Evolutionary conservation across 2,329 filamentous ascomycete genomes (phyloP).

Genomic region (Ophiostoma australiae): DNA sequence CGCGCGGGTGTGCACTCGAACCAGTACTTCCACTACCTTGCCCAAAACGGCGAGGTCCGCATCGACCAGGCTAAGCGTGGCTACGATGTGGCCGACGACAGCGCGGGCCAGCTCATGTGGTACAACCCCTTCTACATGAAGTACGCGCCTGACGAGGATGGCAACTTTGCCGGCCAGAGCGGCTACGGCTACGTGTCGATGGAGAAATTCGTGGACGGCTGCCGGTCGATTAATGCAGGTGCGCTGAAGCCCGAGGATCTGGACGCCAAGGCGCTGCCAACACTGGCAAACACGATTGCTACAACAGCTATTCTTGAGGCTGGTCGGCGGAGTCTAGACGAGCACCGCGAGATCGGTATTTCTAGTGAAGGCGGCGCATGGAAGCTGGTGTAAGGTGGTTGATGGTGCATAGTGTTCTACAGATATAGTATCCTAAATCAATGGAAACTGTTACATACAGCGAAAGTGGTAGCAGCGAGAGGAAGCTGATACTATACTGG

Average conservation of each 20-base stretch:
- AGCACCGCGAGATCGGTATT: slow-evolving; percentile 73
- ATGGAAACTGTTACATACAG: not conserved
- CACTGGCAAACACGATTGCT: slow-evolving; percentile 80
- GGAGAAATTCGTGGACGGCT: slow-evolving; percentile 92
- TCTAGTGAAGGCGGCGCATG: slow-evolving; percentile 60
- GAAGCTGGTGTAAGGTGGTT: slow-evolving; percentile 50
- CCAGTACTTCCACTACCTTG: slow-evolving; percentile 96
- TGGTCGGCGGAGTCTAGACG: slow-evolving; percentile 76
- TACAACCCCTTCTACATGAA: slow-evolving; percentile 96
- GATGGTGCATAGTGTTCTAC: not conserved
- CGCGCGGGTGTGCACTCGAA: slow-evolving; percentile 93
- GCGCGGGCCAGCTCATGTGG: slow-evolving; percentile 66
- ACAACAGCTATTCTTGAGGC: slow-evolving; percentile 90
- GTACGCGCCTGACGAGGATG: slow-evolving; percentile 89
- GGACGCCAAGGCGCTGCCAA: slow-evolving; percentile 76
- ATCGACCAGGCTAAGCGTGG: slow-evolving; percentile 87
- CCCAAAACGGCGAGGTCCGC: slow-evolving; percentile 73
- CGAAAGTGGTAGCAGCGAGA: not conserved
- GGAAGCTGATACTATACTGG: not conserved
- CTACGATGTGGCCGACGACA: slow-evolving; percentile 89
- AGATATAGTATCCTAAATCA: not conserved
- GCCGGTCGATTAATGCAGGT: slow-evolving; percentile 70
- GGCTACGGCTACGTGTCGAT: slow-evolving; percentile 93
- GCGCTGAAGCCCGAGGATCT: slow-evolving; percentile 67
- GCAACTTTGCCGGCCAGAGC: slow-evolving; percentile 85